Percentiles rank a stretch among this genome's conserved stretches.
These are phyloP conservation scores for Platanus orientalis DNA, from an alignment of 164 flowering plant species.

Conservation along the genomic window DNA sequence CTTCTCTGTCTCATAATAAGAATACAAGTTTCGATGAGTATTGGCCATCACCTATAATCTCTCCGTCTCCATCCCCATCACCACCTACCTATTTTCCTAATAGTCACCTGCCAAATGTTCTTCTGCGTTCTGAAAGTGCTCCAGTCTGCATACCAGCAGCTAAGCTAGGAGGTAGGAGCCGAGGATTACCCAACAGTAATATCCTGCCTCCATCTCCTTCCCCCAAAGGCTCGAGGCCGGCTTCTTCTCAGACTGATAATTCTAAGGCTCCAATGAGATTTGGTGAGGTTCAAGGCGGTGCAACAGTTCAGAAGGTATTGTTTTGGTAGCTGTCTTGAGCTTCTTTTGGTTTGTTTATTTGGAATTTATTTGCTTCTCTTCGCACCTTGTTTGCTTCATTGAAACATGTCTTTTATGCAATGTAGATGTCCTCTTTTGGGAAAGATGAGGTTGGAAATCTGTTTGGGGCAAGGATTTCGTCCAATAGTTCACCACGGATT, in stretches of 20 bases:
- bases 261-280: constrained; percentile 13
- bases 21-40: constrained; percentile 52
- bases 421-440: constrained; percentile 39
- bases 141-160: constrained; percentile 56
- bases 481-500: constrained; percentile 44
- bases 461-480: constrained; percentile 42
- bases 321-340: constrained; percentile 3
- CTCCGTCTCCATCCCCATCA: constrained; percentile 70
- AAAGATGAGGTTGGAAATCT: constrained; percentile 51
- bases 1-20: constrained; percentile 9
- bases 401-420: constrained; percentile 12
- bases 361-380: background rate
- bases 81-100: constrained; percentile 50
- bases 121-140: constrained; percentile 73
- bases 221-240: constrained; percentile 26
- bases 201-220: constrained; percentile 59
- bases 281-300: constrained; percentile 23
- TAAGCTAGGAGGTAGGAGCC: constrained; percentile 28
- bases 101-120: constrained; percentile 33
- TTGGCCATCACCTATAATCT: constrained; percentile 56
- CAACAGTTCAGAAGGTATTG: constrained; percentile 60
- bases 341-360: background rate
- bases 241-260: constrained; percentile 35
- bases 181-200: constrained; percentile 29
- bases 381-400: background rate